A percentile compares a stretch with the other conserved stretches of the same genome.
phyloP scores from a whole-genome alignment of 805 yeast genomes.

The Kluyveromyces nonfermentans region DNA sequence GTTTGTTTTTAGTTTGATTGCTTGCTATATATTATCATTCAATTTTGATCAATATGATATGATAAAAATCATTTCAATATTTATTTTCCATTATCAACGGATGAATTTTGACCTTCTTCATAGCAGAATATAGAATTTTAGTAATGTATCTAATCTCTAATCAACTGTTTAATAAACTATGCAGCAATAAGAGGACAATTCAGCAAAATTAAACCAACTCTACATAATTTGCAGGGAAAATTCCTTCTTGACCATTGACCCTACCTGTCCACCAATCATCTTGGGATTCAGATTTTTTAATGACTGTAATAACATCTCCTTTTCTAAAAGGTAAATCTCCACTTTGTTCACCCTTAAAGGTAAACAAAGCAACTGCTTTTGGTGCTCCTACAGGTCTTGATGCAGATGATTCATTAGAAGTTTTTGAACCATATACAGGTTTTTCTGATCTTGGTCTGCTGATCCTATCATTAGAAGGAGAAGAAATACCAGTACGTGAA shows the following conservation, averaged over 20 bases:
- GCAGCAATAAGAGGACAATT: background rate
- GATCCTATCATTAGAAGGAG: constrained; percentile 31
- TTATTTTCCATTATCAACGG: background rate
- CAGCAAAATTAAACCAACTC: constrained; percentile 40
- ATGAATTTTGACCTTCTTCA: no score
- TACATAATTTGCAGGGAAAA: constrained; percentile 95
- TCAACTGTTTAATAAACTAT: background rate
- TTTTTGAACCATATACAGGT: constrained; percentile 28
- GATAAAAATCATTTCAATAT: background rate
- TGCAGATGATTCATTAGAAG: constrained; percentile 11
- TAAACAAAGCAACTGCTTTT: constrained; percentile 83
- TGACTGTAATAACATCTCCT: constrained; percentile 85
- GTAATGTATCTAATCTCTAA: background rate
- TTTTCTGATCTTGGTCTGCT: constrained; percentile 36
- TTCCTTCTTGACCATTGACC: constrained; percentile 74
- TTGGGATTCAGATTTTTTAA: constrained; percentile 75
- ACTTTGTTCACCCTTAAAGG: constrained; percentile 85
- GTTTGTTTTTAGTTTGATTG: background rate
- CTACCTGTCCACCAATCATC: constrained; percentile 99
- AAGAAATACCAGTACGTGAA: constrained; percentile 27
- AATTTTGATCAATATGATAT: background rate
- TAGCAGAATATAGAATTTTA: no score
- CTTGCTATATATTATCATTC: background rate
- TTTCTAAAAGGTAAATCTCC: constrained; percentile 90
- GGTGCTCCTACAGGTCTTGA: constrained; percentile 33